These are phyloP conservation scores for Delphinella strobiligena DNA, from an alignment of 2,329 filamentous ascomycete genomes.

Conservation along the genomic window DNA sequence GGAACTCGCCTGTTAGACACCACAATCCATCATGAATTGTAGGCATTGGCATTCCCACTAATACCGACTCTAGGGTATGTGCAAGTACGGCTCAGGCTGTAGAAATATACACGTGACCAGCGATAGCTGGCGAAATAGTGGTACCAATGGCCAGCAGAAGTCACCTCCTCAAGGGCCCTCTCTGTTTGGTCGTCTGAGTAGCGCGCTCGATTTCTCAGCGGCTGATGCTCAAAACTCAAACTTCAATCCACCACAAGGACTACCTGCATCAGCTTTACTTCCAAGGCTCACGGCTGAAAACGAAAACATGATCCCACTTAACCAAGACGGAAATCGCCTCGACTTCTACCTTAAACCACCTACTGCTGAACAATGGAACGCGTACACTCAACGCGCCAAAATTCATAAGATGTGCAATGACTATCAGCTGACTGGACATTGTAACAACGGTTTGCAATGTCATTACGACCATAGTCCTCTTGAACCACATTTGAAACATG, in stretches of 20 bases:
- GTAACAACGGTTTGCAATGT: constrained; percentile 24
- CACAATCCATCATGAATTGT: no score
- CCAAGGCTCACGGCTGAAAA: constrained; percentile 14
- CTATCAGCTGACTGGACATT: constrained; percentile 27
- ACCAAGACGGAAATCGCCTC: constrained; percentile 35
- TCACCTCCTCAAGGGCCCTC: not conserved
- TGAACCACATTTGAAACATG: constrained; percentile 25
- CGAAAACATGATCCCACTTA: constrained; percentile 31
- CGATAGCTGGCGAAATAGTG: not conserved
- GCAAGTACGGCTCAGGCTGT: constrained; percentile 19
- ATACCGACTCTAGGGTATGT: constrained; percentile 12
- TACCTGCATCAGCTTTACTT: constrained; percentile 2
- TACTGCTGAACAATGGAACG: constrained; percentile 28
- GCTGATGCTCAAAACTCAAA: not conserved
- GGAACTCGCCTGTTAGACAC: no score
- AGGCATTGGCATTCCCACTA: not conserved
- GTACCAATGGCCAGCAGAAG: not conserved
- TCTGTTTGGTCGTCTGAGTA: not conserved
- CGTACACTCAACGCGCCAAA: constrained; percentile 17
- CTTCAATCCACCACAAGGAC: not conserved
- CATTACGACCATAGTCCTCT: constrained; percentile 36
- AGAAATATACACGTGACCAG: constrained; percentile 13
- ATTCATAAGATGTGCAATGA: constrained; percentile 38
- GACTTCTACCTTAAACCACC: constrained; percentile 31
- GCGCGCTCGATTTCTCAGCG: not conserved